A percentile compares a stretch with the other conserved stretches of the same genome.
These are phyloP conservation scores for Fusarium floridanum DNA, from an alignment of 2,329 filamentous ascomycete species.

Conservation along the genomic window DNA sequence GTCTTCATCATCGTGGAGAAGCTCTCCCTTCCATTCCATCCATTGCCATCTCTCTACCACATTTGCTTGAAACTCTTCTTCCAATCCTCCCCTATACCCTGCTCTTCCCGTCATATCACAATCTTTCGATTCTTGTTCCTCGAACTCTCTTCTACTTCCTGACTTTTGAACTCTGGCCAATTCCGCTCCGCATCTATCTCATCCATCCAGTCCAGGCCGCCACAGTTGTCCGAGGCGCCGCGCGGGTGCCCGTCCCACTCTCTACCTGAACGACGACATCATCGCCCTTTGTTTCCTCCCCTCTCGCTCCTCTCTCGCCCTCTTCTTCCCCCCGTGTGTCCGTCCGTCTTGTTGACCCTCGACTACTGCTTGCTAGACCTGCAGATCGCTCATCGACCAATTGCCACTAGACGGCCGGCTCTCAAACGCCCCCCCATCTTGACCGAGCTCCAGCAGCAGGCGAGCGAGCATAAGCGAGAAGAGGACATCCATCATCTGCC, in stretches of 20 bases:
- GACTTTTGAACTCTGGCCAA: neutral
- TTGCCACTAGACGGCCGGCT: conserved; percentile 22
- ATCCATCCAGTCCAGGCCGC: neutral
- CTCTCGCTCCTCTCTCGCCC: neutral
- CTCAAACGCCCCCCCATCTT: conserved; percentile 6
- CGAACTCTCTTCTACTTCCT: neutral
- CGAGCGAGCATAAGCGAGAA: conserved; percentile 15
- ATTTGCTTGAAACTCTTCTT: conserved; percentile 5
- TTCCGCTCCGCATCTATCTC: neutral
- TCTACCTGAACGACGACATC: conserved; percentile 22
- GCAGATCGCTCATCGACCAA: conserved; percentile 37
- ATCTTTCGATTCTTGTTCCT: neutral
- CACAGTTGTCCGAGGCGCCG: conserved; percentile 11
- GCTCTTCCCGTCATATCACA: neutral
- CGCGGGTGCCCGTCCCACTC: conserved; percentile 7
- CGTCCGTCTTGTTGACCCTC: conserved; percentile 10
- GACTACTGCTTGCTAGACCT: conserved; percentile 15
- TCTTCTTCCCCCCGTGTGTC: neutral
- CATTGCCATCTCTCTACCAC: conserved; percentile 16
- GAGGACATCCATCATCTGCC: neutral
- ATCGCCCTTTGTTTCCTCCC: conserved; percentile 28
- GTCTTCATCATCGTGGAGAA: conserved; percentile 8
- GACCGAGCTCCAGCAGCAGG: conserved; percentile 17
- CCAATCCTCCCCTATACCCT: conserved; percentile 7
- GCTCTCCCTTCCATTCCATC: conserved; percentile 33